Conservation (phyloP, 345 rosid genomes). For the Boechera stricta region DNA sequence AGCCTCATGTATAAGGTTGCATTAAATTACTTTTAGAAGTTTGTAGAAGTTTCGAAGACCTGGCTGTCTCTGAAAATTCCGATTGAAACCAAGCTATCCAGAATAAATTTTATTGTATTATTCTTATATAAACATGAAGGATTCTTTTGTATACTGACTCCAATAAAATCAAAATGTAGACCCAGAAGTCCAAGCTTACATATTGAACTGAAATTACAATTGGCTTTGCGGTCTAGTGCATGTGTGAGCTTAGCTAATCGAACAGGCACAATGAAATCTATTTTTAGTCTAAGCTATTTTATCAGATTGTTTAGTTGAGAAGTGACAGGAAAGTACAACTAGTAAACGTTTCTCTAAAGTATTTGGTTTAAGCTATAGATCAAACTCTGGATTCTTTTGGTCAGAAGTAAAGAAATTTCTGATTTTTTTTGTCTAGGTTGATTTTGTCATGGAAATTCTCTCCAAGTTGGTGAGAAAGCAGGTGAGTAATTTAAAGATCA, state of each 20-base stretch:
- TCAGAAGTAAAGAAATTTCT: neutral
- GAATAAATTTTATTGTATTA: neutral
- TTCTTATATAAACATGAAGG: neutral
- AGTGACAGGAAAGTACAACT: slow-evolving; percentile 17
- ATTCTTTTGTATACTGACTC: slow-evolving; percentile 1
- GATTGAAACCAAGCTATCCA: neutral
- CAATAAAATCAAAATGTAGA: neutral
- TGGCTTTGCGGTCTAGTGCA: neutral
- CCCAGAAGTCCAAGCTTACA: neutral
- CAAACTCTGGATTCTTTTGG: slow-evolving; percentile 16
- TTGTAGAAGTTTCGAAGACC: neutral
- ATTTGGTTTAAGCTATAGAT: slow-evolving; percentile 6
- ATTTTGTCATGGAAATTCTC: slow-evolving; percentile 94
- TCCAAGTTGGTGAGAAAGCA: slow-evolving; percentile 90
- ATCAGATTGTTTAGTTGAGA: slow-evolving; percentile 10
- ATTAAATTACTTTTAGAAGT: neutral
- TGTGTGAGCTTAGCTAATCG: neutral
- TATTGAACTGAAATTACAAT: neutral
- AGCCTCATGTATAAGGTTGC: slow-evolving; percentile 27
- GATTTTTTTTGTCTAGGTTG: slow-evolving; percentile 60
- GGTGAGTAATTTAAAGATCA: slow-evolving; percentile 55
- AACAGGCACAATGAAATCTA: neutral
- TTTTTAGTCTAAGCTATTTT: neutral
- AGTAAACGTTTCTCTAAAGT: slow-evolving; percentile 6
- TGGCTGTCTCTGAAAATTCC: slow-evolving; percentile 12